Percentiles rank a stretch among this genome's conserved stretches.
Evolutionary conservation across 495 filamentous ascomycete genomes (phyloP).

Genomic region (Pseudevernia furfuracea): DNA sequence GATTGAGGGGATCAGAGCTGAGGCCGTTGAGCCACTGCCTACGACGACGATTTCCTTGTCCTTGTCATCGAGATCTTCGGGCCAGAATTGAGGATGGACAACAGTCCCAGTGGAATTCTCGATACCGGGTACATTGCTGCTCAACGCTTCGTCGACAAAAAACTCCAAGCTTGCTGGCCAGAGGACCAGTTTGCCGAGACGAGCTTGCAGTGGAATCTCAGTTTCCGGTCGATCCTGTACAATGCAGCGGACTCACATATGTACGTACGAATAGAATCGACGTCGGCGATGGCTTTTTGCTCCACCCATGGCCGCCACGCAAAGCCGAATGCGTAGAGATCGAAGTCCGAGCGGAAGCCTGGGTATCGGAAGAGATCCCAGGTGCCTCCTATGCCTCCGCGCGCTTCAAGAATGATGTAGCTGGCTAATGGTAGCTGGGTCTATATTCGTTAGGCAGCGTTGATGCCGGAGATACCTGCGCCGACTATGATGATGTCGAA

Average conservation of each 20-base stretch:
- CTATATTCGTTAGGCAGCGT: slow-evolving; percentile 11
- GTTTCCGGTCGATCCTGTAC: slow-evolving; percentile 6
- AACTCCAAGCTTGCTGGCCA: slow-evolving; percentile 2
- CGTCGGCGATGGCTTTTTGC: slow-evolving; percentile 7
- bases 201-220: slow-evolving; percentile 2
- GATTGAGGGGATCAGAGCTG: slow-evolving; percentile 8
- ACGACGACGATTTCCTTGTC: slow-evolving; percentile 10
- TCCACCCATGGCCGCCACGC: slow-evolving; percentile 11
- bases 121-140: slow-evolving; percentile 2
- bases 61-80: slow-evolving; percentile 4
- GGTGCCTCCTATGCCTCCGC: slow-evolving; percentile 10
- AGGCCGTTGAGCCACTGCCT: slow-evolving; percentile 13
- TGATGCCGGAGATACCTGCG: slow-evolving; percentile 15
- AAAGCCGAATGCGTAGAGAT: slow-evolving; percentile 16
- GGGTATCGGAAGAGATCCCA: slow-evolving; percentile 17
- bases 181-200: slow-evolving; percentile 12
- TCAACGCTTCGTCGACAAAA: slow-evolving; percentile 9
- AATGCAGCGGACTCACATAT: slow-evolving; percentile 8
- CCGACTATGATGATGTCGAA: slow-evolving; percentile 15
- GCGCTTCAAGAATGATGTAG: slow-evolving; percentile 15
- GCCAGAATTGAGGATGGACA: slow-evolving; percentile 15
- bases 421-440: slow-evolving; percentile 2
- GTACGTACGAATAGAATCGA: slow-evolving; percentile 8
- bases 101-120: background rate
- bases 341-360: slow-evolving; percentile 14